Evolutionary conservation across 2,329 filamentous ascomycete species (phyloP).

Genomic region (Pseudogymnoascus sp.): DNA sequence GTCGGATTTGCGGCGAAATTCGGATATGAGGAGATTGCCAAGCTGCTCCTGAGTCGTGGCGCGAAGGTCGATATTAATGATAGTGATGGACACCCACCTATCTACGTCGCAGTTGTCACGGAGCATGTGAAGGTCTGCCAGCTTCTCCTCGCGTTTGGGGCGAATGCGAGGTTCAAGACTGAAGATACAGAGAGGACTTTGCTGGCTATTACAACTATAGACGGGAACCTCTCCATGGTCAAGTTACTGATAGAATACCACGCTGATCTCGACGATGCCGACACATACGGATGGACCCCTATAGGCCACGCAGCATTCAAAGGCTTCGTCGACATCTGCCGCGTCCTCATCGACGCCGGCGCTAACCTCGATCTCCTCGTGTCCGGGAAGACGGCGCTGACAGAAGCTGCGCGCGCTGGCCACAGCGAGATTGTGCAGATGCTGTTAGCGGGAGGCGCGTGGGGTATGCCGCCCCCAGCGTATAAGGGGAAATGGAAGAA

Average conservation of each 20-base stretch:
- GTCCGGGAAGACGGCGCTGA: background rate
- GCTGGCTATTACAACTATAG: background rate
- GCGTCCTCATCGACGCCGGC: background rate
- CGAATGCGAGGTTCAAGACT: background rate
- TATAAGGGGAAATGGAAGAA: slow-evolving; percentile 11
- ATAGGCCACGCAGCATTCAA: background rate
- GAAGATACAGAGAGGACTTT: background rate
- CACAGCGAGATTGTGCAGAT: background rate
- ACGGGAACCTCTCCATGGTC: slow-evolving; percentile 1
- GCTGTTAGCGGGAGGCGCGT: background rate
- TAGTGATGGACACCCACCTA: background rate
- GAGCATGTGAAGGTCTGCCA: background rate
- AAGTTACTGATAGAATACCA: background rate
- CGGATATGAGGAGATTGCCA: background rate
- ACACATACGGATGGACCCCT: background rate
- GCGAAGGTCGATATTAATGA: slow-evolving; percentile 1
- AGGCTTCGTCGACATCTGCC: background rate
- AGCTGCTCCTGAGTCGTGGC: background rate
- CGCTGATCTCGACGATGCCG: background rate
- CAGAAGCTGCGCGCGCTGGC: background rate
- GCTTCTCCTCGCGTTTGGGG: background rate
- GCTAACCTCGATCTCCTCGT: background rate
- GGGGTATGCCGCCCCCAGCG: background rate
- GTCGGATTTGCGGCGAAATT: background rate
- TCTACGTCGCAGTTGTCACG: background rate